Base-by-base conservation (phyloP, 2,329 filamentous ascomycete species). In the Nothophoma quercina region DNA sequence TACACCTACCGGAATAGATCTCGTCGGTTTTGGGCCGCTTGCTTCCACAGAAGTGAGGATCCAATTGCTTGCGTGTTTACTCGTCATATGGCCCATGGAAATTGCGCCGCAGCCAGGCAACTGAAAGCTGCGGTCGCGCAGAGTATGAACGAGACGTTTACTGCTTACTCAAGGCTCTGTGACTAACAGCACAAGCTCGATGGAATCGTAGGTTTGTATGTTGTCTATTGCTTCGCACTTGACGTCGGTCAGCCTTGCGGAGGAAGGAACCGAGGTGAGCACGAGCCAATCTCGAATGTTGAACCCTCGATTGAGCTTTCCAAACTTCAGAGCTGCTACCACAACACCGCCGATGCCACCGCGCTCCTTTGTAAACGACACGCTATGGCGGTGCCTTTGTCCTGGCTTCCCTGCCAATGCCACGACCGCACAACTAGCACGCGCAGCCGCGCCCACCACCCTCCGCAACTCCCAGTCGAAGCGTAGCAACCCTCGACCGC, bases 371-470 rank as follows among this genome's bases (percentile, higher is more conserved):
- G 59, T 71, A 18, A 67, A 70, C 56, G 70, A 73, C 52, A 64
- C 65, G 29, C 62, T 73, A 16, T 73, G 70, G 70, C 60, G 62
- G 28, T 73, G 67, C 57, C 68, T 74, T 3, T 73, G 70, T 38
- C 70, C 70, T 1, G 55, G 62, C 15, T 67, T 64, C 28, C 51
- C 60, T n/a, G n/a, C 32, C 10, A 61, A 47, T 36, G 46, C 35
- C 9, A 39, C 41, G 2, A 18, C 28, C 8, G 22, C 23, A 2
- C 26, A 32, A 1, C 5, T 36, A 9, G 22, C 33, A n/a, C 38
- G 54, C 30, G 18, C 30, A 26, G 28, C 36, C 4, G 29, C 48
- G 29, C 42, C 53, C 5, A 13, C 21, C 15, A 9, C n/a, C 15
- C 39, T 44, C 30, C 53, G 33, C 44, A 36, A 42, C 33, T n/a